A percentile compares a stretch with the other conserved stretches of the same genome.
Conservation (phyloP, 2,329 filamentous ascomycete genomes). For the Gnomoniopsis sp. region DNA sequence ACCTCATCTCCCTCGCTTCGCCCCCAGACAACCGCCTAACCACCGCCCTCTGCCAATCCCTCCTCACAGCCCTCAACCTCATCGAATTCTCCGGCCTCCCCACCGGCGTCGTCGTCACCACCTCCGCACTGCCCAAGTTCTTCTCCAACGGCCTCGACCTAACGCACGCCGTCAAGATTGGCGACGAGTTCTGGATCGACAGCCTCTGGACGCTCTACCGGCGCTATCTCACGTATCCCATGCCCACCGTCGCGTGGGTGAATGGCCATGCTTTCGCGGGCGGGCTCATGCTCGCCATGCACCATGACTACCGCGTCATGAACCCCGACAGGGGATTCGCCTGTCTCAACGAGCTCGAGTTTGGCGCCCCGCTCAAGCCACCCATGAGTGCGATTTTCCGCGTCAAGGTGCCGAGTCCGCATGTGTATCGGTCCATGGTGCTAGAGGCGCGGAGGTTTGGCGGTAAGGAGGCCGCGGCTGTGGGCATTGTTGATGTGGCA, state of each 20-base stretch:
- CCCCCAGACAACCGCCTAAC: conserved; percentile 76
- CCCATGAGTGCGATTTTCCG: conserved; percentile 75
- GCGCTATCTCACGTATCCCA: conserved; percentile 67
- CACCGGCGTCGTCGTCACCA: conserved; percentile 74
- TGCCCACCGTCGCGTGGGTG: conserved; percentile 77
- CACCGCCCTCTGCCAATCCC: conserved; percentile 61
- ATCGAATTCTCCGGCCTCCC: conserved; percentile 61
- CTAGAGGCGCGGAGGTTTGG: conserved; percentile 71
- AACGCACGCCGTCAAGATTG: conserved; percentile 53
- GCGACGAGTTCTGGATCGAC: conserved; percentile 58
- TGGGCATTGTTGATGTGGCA: conserved; percentile 65
- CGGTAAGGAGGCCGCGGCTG: conserved; percentile 59
- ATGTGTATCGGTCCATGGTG: conserved; percentile 59
- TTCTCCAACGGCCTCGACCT: conserved; percentile 83
- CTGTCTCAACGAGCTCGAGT: conserved; percentile 79
- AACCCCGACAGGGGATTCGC: conserved; percentile 67
- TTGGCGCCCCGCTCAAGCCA: conserved; percentile 71
- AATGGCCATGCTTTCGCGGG: conserved; percentile 81
- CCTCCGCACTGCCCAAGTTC: conserved; percentile 72
- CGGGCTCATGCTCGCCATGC: conserved; percentile 77
- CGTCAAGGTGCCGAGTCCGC: conserved; percentile 55
- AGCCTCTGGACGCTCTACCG: conserved; percentile 63
- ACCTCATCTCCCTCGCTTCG: conserved; percentile 69
- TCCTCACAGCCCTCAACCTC: conserved; percentile 71
- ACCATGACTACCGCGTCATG: conserved; percentile 80